phyloP scores from a whole-genome alignment of 2,329 filamentous ascomycete species.

The Alternaria triticina region DNA sequence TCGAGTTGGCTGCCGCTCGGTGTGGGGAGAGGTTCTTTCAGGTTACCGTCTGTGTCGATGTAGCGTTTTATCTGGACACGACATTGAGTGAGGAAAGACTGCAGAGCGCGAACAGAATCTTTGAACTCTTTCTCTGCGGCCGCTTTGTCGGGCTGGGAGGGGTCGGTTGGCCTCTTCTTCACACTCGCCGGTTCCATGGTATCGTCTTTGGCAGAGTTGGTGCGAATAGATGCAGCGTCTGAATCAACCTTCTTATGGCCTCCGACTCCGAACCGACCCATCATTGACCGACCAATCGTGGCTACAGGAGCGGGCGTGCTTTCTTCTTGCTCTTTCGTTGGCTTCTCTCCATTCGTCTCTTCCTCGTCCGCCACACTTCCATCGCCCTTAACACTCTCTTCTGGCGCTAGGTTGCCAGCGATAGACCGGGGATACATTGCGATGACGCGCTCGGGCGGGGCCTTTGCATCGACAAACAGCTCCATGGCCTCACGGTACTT shows the following conservation, averaged over 20 bases:
- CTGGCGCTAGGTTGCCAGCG: slow-evolving; percentile 76
- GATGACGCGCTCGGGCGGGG: slow-evolving; percentile 87
- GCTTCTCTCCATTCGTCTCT: slow-evolving; percentile 33
- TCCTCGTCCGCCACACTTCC: slow-evolving; percentile 45
- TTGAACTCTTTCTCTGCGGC: slow-evolving; percentile 81
- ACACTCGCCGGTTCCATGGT: slow-evolving; percentile 64
- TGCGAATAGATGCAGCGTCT: slow-evolving; percentile 63
- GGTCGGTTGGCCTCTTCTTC: slow-evolving; percentile 55
- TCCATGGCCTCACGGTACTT: slow-evolving; percentile 88
- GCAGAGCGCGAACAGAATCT: slow-evolving; percentile 80
- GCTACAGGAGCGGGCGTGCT: slow-evolving; percentile 30
- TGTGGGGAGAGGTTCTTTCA: slow-evolving; percentile 64
- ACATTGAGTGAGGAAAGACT: slow-evolving; percentile 86
- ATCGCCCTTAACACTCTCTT: slow-evolving; percentile 59
- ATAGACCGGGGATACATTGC: slow-evolving; percentile 83
- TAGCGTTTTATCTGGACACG: slow-evolving; percentile 69
- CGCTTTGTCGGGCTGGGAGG: slow-evolving; percentile 57
- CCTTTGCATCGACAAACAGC: slow-evolving; percentile 87
- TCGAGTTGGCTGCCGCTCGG: slow-evolving; percentile 48
- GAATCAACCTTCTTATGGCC: slow-evolving; percentile 55
- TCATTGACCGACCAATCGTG: slow-evolving; percentile 49
- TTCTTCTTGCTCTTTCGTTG: slow-evolving; percentile 27
- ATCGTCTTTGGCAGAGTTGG: slow-evolving; percentile 62
- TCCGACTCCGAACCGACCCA: slow-evolving; percentile 56
- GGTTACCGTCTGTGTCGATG: slow-evolving; percentile 63